Conservation (phyloP, 1,284 basidiomycete species). For the Rhodofomes roseus region DNA sequence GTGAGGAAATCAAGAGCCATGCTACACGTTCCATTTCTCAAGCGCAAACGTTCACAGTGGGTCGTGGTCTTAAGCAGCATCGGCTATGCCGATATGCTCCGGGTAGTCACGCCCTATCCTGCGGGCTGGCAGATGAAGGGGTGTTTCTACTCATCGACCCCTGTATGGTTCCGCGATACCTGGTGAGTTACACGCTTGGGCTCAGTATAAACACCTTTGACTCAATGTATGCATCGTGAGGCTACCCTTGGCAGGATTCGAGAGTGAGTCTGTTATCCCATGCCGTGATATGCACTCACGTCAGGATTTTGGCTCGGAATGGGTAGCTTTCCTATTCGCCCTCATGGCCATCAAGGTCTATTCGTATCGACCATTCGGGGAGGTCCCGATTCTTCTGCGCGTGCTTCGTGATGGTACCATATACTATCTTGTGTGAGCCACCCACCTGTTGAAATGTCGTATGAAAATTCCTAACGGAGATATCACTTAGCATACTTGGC, state of each 20-base stretch:
- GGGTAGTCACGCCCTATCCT: not conserved
- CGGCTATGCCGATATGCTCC: not conserved
- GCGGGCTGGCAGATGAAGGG: slow-evolving; percentile 6
- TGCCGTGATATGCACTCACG: too few relatives aligned
- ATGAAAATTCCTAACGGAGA: not conserved
- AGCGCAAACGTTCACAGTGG: not conserved
- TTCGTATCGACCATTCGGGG: slow-evolving; percentile 3
- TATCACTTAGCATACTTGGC: slow-evolving; percentile 3
- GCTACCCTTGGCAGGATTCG: slow-evolving; percentile 9
- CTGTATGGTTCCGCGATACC: not conserved
- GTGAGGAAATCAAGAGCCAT: too few relatives aligned
- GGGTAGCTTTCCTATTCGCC: slow-evolving; percentile 9
- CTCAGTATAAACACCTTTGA: not conserved
- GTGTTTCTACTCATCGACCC: slow-evolving; percentile 2
- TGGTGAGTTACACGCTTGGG: not conserved
- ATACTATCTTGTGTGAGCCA: slow-evolving; percentile 6
- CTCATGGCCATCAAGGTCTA: slow-evolving; percentile 6
- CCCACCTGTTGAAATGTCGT: not conserved
- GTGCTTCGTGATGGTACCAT: slow-evolving; percentile 10
- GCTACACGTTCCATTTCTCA: not conserved
- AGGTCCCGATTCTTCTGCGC: slow-evolving; percentile 7
- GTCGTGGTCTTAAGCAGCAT: not conserved
- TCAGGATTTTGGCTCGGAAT: too few relatives aligned
- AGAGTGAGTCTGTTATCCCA: slow-evolving; percentile 7
- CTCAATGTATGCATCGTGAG: not conserved